phyloP scores from a whole-genome alignment of 148 eudicot genomes.

The Rhododendron ferrugineum region DNA sequence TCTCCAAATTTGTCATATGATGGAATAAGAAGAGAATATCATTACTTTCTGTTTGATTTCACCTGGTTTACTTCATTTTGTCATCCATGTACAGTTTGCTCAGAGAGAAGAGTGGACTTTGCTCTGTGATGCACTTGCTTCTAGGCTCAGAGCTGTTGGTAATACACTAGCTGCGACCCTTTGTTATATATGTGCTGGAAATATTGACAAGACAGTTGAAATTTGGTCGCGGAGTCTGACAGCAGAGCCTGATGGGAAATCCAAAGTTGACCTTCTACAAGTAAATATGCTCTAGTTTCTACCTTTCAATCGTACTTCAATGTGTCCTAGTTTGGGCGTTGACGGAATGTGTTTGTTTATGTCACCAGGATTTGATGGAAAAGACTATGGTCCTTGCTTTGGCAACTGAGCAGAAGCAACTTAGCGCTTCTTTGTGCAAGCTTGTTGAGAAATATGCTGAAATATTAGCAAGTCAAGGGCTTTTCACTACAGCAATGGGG shows the following conservation, averaged over 20 bases:
- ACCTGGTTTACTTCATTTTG: not conserved
- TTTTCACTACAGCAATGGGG: slow-evolving; percentile 81
- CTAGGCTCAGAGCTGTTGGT: slow-evolving; percentile 70
- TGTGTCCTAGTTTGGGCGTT: not conserved
- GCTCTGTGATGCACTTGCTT: slow-evolving; percentile 85
- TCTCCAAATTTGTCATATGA: not conserved
- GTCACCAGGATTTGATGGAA: slow-evolving; percentile 83
- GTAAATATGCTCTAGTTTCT: slow-evolving; percentile 22
- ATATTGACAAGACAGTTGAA: slow-evolving; percentile 88
- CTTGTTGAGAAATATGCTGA: slow-evolving; percentile 96
- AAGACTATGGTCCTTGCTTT: slow-evolving; percentile 91
- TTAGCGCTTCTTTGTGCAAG: slow-evolving; percentile 82
- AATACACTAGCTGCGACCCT: slow-evolving; percentile 86
- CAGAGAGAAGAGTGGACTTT: slow-evolving; percentile 79
- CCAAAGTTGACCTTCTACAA: slow-evolving; percentile 88
- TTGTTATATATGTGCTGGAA: slow-evolving; percentile 95
- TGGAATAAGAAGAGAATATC: not conserved
- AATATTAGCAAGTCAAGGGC: slow-evolving; percentile 98
- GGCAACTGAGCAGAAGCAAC: slow-evolving; percentile 88
- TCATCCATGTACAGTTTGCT: slow-evolving; percentile 61
- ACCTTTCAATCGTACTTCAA: not conserved
- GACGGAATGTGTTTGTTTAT: not conserved
- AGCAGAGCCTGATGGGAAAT: slow-evolving; percentile 57
- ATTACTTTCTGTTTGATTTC: not conserved
- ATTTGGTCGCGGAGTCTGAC: slow-evolving; percentile 75